A percentile compares a stretch with the other conserved stretches of the same genome.
These are phyloP conservation scores for Wallacemonas rigidus DNA, from an alignment of 208 protist species.

Conservation along the genomic window DNA sequence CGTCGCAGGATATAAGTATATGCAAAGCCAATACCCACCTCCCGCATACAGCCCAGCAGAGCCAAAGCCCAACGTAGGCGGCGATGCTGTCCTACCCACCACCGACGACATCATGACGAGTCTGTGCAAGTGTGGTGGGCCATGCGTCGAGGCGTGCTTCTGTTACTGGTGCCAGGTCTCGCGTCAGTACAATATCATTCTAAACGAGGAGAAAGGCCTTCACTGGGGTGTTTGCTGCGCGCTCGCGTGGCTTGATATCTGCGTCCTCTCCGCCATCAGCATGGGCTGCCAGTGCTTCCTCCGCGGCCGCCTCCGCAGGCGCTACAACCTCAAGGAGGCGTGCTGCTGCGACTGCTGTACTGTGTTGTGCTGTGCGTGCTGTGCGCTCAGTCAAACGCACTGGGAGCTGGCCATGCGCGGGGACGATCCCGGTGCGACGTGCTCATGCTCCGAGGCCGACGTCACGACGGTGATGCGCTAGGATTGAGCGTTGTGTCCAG, in stretches of 20 bases:
- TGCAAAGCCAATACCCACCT: too few relatives aligned
- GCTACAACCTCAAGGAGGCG: constrained; percentile 25
- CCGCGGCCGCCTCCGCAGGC: constrained; percentile 21
- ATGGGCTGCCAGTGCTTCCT: constrained; percentile 9
- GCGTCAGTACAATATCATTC: constrained; percentile 26
- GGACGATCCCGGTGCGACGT: constrained; percentile 28
- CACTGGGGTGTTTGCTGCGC: constrained; percentile 21
- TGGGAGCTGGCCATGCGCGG: constrained; percentile 30
- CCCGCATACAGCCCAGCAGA: too few relatives aligned
- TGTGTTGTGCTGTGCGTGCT: constrained; percentile 21
- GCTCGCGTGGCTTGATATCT: constrained; percentile 12
- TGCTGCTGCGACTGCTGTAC: constrained; percentile 18
- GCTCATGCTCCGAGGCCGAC: neutral
- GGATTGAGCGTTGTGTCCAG: neutral
- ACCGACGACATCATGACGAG: constrained; percentile 10
- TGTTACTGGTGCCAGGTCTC: constrained; percentile 37
- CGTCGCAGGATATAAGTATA: too few relatives aligned
- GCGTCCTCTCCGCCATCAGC: constrained; percentile 1
- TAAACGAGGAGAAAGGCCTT: constrained; percentile 14
- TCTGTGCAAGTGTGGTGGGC: constrained; percentile 26
- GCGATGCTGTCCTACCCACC: neutral
- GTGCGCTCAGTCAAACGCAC: constrained; percentile 27
- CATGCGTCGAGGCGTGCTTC: constrained; percentile 38
- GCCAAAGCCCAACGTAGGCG: too few relatives aligned
- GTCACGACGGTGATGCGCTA: neutral